Base-by-base conservation (phyloP, 345 rosid species). In the Excoecaria agallocha region DNA sequence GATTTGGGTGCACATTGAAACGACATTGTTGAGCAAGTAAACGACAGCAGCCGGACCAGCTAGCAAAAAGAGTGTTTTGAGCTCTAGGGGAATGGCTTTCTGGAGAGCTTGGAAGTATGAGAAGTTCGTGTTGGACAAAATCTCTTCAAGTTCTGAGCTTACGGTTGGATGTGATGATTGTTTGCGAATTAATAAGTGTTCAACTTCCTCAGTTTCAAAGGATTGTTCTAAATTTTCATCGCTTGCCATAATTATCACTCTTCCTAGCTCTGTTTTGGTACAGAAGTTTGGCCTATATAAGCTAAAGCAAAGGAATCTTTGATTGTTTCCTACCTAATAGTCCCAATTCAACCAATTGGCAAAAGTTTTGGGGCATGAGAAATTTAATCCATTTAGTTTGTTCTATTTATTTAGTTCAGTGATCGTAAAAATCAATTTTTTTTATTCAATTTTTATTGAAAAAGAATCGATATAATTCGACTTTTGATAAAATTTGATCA, bases 121-220 rank as follows among this genome's bases (percentile, higher is more conserved):
- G 12, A 70, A 41, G 4, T 56, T 12, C 1, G 75, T 16, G 75
- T 79, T 70, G 20, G 38, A 24, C 38, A 90, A 69, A 7, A 87
- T 76, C 4, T 77, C 78, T 75, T 90, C 95, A 6, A 90, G 89
- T 17, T 73, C 69, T 8, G 81, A 70, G 71, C 73, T 77, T 10
- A 52, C 75, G 58, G 9, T 3, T 0, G 6, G n/a, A 12, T 6
- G 3, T 3, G 70, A 67, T 1, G 54, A 45, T 48, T 13, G 38
- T 15, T 22, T 13, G 5, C 38, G 56, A n/a, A n/a, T 15, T 6
- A 67, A 49, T 16, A 50, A 4, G 37, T 45, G 20, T 13, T 51
- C 38, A 46, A 4, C 7, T 24, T 22, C 56, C 38, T 66, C 70
- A 19, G 7, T 68, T 50, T 48, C 41, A 4, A 10, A 1, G 19